Base-by-base conservation (phyloP, 1,139 yeast genomes). In the Debaryomycetaceae sp. region DNA sequence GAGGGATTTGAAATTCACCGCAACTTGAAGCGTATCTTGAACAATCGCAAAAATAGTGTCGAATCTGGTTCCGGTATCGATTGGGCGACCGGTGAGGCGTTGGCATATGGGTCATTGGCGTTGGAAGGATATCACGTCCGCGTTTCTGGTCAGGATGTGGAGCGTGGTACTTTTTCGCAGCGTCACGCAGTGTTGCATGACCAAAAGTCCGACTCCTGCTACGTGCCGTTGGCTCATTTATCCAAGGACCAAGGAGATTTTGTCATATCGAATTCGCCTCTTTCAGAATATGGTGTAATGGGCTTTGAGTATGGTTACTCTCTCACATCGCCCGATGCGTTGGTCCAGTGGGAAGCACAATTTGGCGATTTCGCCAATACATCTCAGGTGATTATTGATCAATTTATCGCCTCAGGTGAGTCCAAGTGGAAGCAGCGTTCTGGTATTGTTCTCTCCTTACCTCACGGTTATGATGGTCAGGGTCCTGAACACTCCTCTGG, bases 401-500 rank as follows among this genome's bases (percentile, higher is more conserved):
- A 92, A 68, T 92, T 90, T 56, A 73, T 92, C 51, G 85, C 97
- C 28, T 86, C 90, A 53, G 98, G 94, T 55, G 99, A 92, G 67
- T 76, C 86, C 44, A 92, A 92, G 65, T 92, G 99, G 99, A 82
- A 83, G 56, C 98, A 92, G 71, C 82, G 99, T 65, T 82, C 95
- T 13, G 99, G 99, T 55, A 58, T 92, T 41, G 95, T 90, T 28
- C 65, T 92, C 46, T 83, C 97, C 4, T 73, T 92, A 58, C 99
- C 99, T 37, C 99, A 92, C 56, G 99, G 99, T 65, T 92, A 87
- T 56, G 99, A 92, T 58, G 99, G 99, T 44, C 98, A 90, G 68
- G 99, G 99, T 49, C 98, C 98, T 43, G 99, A 92, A 66, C 99
- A 92, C 63, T 90, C 98, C 22, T 83, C 95, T 37, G 97, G 95